Evolutionary conservation across 1,139 yeast genomes (phyloP), one percentile per base, ranked within the genome.

Genomic region (Pichia sp.): DNA sequence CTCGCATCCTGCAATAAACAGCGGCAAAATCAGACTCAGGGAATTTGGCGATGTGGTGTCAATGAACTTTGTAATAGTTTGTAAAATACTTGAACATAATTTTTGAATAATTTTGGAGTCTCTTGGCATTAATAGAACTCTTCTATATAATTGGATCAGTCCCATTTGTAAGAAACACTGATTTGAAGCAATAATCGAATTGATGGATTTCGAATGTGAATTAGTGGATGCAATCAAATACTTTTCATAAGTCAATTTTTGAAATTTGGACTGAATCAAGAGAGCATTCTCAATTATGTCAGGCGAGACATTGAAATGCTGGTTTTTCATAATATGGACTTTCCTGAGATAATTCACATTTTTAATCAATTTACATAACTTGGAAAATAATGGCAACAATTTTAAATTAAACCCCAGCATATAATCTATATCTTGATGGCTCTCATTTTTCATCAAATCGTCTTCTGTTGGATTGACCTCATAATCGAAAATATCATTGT

Each of bases 1-100:
- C 49, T 80, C 86, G 62, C 83, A 77, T 4, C 79, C 85, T 42
- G 80, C 77, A 41, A 77, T 68, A 55, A 80, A 79, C 10, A 72
- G 56, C 33, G 81, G 74, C 49, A 78, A 75, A 1, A 77, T 67
- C 3, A 77, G 64, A 53, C 85, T 77, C 4, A 75, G 64, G 35
- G 77, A 79, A 2, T 80, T 77, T 1, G 84, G 71, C 1, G 77
- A 67, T 7, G 64, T 62, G 4, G 71, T 61, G 28, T 67, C 72
- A 4, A 80, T 68, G 40, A 67, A 58, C 2, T 62, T 58, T 29
- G 60, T 58, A 3, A 73, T 54, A 0, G 68, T 54, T 2, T 55
- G 52, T 0, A 68, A 68, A 44, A 76, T 69, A 29, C 68, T 69
- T 4, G 54, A 51, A n/a, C 77, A 72, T 33, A 77, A 50, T n/a